Evolutionary conservation across 2,329 filamentous ascomycete genomes (phyloP), one percentile per base, ranked within the genome.

Genomic region (Diaporthe sp.): DNA sequence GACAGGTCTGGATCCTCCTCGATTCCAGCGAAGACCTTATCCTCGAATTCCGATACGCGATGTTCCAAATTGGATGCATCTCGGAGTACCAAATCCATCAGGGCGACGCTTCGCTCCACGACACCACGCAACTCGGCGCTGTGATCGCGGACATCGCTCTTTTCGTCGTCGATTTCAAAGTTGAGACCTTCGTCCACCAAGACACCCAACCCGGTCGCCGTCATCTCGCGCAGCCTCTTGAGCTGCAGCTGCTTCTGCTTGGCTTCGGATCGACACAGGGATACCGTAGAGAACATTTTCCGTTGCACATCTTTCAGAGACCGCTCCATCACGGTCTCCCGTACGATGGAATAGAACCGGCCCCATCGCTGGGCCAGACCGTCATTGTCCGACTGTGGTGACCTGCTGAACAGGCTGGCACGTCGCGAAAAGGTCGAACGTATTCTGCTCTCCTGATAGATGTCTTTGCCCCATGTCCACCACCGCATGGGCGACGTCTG

Each of bases 1-100:
- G 88, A 89, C 12, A 92, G 82, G 74, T 91, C 89, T 2, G 89
- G 87, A 75, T 93, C 89, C 70, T 90, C 87, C 72, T 92, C 89
- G 7, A 94, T 88, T 60, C 88, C 89, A 6, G 87, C 86, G 80
- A 93, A 93, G 19, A 93, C 90, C 74, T 87, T 89, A 79, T 93
- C 90, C 80, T 93, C 91, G 75, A 93, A 93, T 35, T 92, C 90
- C 22, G 86, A 84, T 10, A 92, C 86, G n/a, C 86, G 88, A 42
- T 90, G 86, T 66, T 94, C 91, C 54, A 94, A 83, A 30, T 89
- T 86, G 61, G 91, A 90, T 25, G 94, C 91, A 78, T 95, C 93
- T 38, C 89, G 90, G 8, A 98, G 89, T 28, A 98, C 92, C 79
- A 93, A 94, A 79, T 97, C 94, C 89, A 98, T 97, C 40, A 98